Percentiles rank a stretch among this genome's conserved stretches.
Conservation (phyloP, 305 asterid genomes). For the Striga hermonthica region DNA sequence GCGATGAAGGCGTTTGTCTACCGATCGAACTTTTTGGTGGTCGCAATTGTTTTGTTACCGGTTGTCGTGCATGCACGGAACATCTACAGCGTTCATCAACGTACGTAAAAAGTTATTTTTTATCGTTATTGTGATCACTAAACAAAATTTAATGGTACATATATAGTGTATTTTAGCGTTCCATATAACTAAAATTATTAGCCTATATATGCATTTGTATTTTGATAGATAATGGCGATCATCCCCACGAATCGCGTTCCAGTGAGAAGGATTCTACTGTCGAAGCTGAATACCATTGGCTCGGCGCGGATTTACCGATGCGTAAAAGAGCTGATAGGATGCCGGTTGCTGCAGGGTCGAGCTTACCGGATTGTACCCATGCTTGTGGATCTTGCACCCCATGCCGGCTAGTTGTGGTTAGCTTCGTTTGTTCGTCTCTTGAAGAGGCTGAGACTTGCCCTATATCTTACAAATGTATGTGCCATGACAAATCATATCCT, state of each 20-base stretch:
- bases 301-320: slow-evolving; percentile 14
- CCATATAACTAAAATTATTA: background rate
- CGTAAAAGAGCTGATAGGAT: slow-evolving; percentile 44
- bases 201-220: background rate
- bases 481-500: slow-evolving; percentile 79
- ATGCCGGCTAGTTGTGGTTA: slow-evolving; percentile 77
- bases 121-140: too few species aligned
- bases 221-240: slow-evolving; percentile 36
- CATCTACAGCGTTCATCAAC: slow-evolving; percentile 36
- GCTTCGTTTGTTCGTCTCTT: slow-evolving; percentile 75
- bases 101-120: too few species aligned
- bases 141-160: background rate
- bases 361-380: slow-evolving; percentile 81
- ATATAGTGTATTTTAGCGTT: background rate
- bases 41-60: slow-evolving; percentile 41
- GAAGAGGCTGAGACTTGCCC: slow-evolving; percentile 97
- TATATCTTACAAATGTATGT: slow-evolving; percentile 87
- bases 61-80: slow-evolving; percentile 45
- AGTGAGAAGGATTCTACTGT: background rate
- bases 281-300: slow-evolving; percentile 29
- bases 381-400: slow-evolving; percentile 93
- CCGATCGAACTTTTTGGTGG: slow-evolving; percentile 29
- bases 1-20: slow-evolving; percentile 37
- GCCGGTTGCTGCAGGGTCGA: slow-evolving; percentile 58
- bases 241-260: slow-evolving; percentile 6